Evolutionary conservation across 306 rosid genomes (phyloP), one percentile per base, ranked within the genome.

Genomic region (Cicer judaicum): DNA sequence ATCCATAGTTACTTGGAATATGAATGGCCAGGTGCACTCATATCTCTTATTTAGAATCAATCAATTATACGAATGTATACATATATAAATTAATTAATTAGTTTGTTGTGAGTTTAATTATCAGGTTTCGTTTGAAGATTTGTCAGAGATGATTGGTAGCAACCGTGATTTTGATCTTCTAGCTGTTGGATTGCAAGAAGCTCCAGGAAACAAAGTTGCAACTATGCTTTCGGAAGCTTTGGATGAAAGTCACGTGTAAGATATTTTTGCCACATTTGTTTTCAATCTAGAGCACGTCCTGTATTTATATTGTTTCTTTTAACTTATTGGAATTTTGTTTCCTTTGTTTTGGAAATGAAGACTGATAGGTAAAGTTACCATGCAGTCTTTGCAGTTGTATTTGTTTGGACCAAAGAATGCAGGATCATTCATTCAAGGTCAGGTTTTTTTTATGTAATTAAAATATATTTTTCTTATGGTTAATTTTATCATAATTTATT

Each of bases 361-460:
- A n/a, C 75, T 92, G 83, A 68, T 92, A 79, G 97, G 88, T 46
- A 82, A 88, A 83, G 85, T 84, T 71, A 80, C 47, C 8, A 79
- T 92, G 96, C 88, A 90, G 79, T 92, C 97, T 46, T 85, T 92
- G 81, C 97, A 90, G 84, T 83, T 90, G 46, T 90, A 85, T 60
- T 79, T 90, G 46, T 92, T 90, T 57, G 93, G 93, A 39, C 87
- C 81, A 21, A 85, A 84, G 81, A 75, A 84, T 72, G 86, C 93
- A 5, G 46, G 21, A 39, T 73, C 84, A 29, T 87, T 74, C 63
- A 68, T 83, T 64, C 74, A 57, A 79, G 96, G 97, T 92, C 41
- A 57, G 69, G 1, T 57, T 42, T 61, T 18, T 3, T 29, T 5
- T 16, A 49, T 18, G 64, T 14, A 8, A 64, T n/a, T n/a, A n/a